A percentile compares a stretch with the other conserved stretches of the same genome.
These are phyloP conservation scores for Isabelozyma rhagii DNA, from an alignment of 805 yeast species.

Conservation along the genomic window DNA sequence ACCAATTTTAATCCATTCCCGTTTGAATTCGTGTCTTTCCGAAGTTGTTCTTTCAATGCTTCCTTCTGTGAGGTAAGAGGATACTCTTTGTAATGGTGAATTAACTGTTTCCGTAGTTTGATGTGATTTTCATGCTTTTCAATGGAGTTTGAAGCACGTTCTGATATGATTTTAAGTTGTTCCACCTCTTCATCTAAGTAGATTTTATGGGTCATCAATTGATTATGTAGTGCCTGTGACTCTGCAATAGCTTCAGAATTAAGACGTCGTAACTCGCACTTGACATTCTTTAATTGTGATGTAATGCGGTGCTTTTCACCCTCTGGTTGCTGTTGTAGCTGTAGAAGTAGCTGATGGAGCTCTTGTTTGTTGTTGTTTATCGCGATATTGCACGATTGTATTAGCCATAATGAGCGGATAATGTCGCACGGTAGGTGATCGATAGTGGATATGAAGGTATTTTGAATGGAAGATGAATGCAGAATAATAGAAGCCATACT, in stretches of 20 bases:
- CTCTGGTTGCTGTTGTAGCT: conserved; percentile 4
- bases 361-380: conserved; percentile 17
- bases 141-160: conserved; percentile 3
- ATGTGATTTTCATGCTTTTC: conserved; percentile 10
- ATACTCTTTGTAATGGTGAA: conserved; percentile 28
- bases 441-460: conserved; percentile 38
- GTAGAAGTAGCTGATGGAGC: conserved; percentile 13
- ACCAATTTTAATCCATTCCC: conserved; percentile 12
- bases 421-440: conserved; percentile 45
- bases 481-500: conserved; percentile 12
- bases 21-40: conserved; percentile 2
- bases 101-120: conserved; percentile 26
- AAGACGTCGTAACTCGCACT: conserved; percentile 6
- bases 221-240: conserved; percentile 24
- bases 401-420: conserved; percentile 40
- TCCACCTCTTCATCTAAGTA: conserved; percentile 21
- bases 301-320: background rate
- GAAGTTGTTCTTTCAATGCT: conserved; percentile 29
- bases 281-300: conserved; percentile 5
- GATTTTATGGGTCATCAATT: conserved; percentile 25
- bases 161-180: conserved; percentile 15
- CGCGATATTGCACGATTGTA: conserved; percentile 33
- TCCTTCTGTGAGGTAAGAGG: conserved; percentile 38
- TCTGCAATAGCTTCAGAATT: conserved; percentile 23
- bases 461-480: conserved; percentile 27